Base-by-base conservation (phyloP, 768 basidiomycete species). In the Tremella mesenterica region DNA sequence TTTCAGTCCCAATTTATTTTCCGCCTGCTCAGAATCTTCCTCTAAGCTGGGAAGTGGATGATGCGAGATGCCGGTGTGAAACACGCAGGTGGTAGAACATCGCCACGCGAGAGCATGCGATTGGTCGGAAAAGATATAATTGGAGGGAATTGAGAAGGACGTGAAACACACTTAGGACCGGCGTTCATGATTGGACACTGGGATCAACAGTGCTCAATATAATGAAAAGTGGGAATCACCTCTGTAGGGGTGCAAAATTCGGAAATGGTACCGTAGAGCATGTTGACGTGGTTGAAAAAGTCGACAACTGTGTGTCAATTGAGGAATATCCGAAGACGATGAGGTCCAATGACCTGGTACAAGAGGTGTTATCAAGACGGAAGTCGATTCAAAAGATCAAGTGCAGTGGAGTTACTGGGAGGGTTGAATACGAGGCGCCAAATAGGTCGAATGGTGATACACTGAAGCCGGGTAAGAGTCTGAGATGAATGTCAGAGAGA, bases 201-300 rank as follows among this genome's bases (percentile, higher is more conserved):
- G 12, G 10, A 58, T 48, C 45, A 43, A 16, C 25, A 21, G 18
- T 41, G 13, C 16, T 23, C n/a, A 20, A 26, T 51, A 29, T 25
- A n/a, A n/a, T 45, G 16, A 21, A 3, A 12, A 27, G 7, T 1
- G 25, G 8, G 41, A 47, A 79, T 63, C 66, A 86, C 91, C 80
- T 95, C 90, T 69, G 91, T 83, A 9, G 85, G 80, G 16, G 88
- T 96, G 74, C 95, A 99, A 70, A 97, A 97, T 75, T 99, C 95
- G 1, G 95, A 95, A 21, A 99, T 83, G 9, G 91, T 95, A 10
- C 93, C 95, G 67, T 97, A 99, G 18, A 99, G 77, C 95, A 99
- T 99, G 73, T 99, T 99, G 60, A 99, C 76, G 70, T 99, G 95
- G 70, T 97, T 99, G 80, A 97, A 99, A 76, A 99, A 99, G 74